Conservation (phyloP, 495 filamentous ascomycete species). For the Evansstolkia leycettana region DNA sequence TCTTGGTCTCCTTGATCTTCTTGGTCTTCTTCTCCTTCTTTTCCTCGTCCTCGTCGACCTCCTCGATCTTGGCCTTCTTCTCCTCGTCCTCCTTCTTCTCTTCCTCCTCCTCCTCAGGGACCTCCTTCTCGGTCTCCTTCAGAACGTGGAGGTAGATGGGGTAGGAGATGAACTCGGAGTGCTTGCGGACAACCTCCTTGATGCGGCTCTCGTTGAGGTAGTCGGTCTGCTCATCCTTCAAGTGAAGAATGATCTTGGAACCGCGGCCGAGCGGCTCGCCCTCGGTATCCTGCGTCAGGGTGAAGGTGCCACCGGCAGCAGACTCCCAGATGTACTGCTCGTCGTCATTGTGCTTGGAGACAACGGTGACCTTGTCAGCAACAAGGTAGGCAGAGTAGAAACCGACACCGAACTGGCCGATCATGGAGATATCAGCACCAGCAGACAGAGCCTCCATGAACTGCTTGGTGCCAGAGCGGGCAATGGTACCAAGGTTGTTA, state of each 20-base stretch:
- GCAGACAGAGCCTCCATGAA: conserved; percentile 99
- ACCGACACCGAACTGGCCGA: conserved; percentile 99
- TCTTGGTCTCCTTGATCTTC: conserved; percentile 97
- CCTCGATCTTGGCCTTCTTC: conserved; percentile 66
- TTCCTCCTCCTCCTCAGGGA: conserved; percentile 92
- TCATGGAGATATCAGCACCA: conserved; percentile 99
- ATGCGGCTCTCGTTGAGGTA: conserved; percentile 98
- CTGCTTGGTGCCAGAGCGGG: conserved; percentile 98
- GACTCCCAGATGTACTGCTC: conserved; percentile 99
- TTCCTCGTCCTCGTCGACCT: conserved; percentile 75
- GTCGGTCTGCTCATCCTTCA: conserved; percentile 98
- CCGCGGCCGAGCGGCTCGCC: conserved; percentile 85
- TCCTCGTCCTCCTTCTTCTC: conserved; percentile 72
- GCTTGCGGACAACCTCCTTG: conserved; percentile 99
- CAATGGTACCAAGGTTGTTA: conserved; percentile 99
- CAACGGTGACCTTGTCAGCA: conserved; percentile 86
- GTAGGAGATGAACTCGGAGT: conserved; percentile 99
- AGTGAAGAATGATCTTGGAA: conserved; percentile 93
- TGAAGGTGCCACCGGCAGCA: conserved; percentile 93
- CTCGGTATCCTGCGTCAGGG: conserved; percentile 78
- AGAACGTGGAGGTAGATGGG: conserved; percentile 98
- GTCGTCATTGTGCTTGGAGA: conserved; percentile 98
- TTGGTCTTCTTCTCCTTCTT: conserved; percentile 93
- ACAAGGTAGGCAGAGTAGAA: conserved; percentile 99
- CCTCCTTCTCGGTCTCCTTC: conserved; percentile 98